These are phyloP conservation scores for Ogataea ganodermae DNA, from an alignment of 805 yeast species.

Conservation along the genomic window DNA sequence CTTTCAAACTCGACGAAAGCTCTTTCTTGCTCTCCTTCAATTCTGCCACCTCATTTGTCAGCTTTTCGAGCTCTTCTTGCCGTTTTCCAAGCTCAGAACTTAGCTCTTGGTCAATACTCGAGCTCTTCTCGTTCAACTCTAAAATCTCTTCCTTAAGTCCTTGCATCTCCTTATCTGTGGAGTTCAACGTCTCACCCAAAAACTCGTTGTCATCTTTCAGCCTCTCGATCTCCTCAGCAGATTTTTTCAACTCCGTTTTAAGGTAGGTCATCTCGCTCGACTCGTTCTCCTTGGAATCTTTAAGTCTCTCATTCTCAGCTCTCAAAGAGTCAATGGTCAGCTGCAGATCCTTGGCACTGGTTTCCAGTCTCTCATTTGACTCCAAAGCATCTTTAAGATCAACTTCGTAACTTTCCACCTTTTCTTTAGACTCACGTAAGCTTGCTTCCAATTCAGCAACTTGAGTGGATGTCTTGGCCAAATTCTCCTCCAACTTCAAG, in stretches of 20 bases:
- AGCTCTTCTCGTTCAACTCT: neutral
- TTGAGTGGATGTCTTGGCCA: slow-evolving; percentile 12
- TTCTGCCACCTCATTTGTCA: slow-evolving; percentile 10
- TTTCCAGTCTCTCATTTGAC: slow-evolving; percentile 14
- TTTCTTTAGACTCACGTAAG: slow-evolving; percentile 15
- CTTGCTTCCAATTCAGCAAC: slow-evolving; percentile 17
- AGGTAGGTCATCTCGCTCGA: slow-evolving; percentile 8
- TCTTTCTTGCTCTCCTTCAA: slow-evolving; percentile 8
- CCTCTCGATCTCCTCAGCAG: slow-evolving; percentile 12
- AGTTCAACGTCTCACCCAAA: slow-evolving; percentile 4
- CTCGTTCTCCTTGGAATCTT: slow-evolving; percentile 9
- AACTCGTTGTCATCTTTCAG: slow-evolving; percentile 13
- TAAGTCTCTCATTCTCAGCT: slow-evolving; percentile 11
- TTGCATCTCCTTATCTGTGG: slow-evolving; percentile 9
- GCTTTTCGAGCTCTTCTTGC: slow-evolving; percentile 15
- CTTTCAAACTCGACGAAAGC: slow-evolving; percentile 6
- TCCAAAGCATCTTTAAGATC: slow-evolving; percentile 15
- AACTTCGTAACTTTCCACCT: slow-evolving; percentile 12
- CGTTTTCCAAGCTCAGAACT: slow-evolving; percentile 8
- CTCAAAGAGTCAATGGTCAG: slow-evolving; percentile 11
- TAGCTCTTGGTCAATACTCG: slow-evolving; percentile 2
- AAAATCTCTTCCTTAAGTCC: slow-evolving; percentile 1
- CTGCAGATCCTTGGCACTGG: slow-evolving; percentile 9
- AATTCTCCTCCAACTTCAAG: slow-evolving; percentile 13
- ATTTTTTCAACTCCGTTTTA: slow-evolving; percentile 10